These are phyloP conservation scores for Musa itinerans DNA, from an alignment of 176 grass and related monocot species.

Conservation along the genomic window DNA sequence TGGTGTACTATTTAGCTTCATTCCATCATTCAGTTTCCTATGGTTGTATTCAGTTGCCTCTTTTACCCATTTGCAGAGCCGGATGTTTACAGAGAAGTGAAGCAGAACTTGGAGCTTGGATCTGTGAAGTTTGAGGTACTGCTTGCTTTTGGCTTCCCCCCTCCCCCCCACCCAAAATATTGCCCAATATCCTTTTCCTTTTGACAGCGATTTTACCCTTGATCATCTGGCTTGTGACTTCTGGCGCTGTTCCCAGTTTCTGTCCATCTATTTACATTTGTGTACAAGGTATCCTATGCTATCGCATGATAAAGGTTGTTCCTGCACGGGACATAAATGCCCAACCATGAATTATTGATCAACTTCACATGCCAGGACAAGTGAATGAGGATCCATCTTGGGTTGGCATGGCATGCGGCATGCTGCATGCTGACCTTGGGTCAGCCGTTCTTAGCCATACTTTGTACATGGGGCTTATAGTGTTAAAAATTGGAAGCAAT, in stretches of 20 bases:
- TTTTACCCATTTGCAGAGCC: conserved; percentile 52
- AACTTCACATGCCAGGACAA: neutral
- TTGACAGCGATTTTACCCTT: neutral
- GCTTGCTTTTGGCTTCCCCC: neutral
- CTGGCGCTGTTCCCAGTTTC: neutral
- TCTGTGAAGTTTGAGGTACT: conserved; percentile 88
- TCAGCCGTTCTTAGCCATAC: neutral
- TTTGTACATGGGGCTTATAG: neutral
- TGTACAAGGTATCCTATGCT: neutral
- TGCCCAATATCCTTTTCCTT: no score
- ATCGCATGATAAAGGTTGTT: neutral
- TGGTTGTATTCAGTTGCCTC: conserved; percentile 2
- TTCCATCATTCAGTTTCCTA: no score
- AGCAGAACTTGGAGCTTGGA: conserved; percentile 77
- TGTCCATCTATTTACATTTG: neutral
- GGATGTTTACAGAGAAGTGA: conserved; percentile 81
- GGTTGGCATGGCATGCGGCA: neutral
- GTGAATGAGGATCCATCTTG: neutral
- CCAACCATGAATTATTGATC: neutral
- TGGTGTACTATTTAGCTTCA: no score
- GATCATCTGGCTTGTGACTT: neutral
- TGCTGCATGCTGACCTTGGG: neutral
- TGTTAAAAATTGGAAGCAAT: neutral
- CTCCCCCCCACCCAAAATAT: no score
- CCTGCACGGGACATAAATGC: neutral